Conservation (phyloP, 1,284 basidiomycete species). For the Malassezia sympodialis region DNA sequence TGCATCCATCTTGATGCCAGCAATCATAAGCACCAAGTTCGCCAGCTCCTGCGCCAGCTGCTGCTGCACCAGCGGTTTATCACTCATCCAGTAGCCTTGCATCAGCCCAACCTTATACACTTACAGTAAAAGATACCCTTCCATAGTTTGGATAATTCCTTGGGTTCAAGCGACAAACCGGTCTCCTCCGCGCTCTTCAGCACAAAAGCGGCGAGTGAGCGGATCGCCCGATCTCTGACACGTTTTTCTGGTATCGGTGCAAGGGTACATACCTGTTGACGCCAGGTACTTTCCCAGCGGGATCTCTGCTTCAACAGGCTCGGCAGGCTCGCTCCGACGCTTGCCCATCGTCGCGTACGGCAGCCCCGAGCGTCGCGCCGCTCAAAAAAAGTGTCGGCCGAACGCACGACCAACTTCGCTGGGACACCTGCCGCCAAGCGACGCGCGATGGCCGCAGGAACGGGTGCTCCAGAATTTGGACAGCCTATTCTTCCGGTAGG, state of each 20-base stretch:
- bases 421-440: background rate
- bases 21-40: conserved; percentile 53
- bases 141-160: conserved; percentile 86
- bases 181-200: conserved; percentile 23
- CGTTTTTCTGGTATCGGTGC: conserved; percentile 53
- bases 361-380: background rate
- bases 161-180: conserved; percentile 52
- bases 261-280: conserved; percentile 19
- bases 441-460: background rate
- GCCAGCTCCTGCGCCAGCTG: conserved; percentile 75
- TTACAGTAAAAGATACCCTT: conserved; percentile 90
- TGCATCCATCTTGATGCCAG: background rate
- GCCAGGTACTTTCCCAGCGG: conserved; percentile 37
- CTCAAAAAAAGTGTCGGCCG: conserved; percentile 13
- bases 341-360: conserved; percentile 10
- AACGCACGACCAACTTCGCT: background rate
- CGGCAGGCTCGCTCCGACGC: background rate
- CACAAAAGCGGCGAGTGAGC: conserved; percentile 61
- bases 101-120: conserved; percentile 7
- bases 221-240: conserved; percentile 68
- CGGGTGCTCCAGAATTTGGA: conserved; percentile 6
- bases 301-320: conserved; percentile 18
- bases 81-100: conserved; percentile 84
- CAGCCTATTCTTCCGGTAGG: conserved; percentile 29
- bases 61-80: conserved; percentile 94